Evolutionary conservation across 164 flowering plant species (phyloP), one percentile per base, ranked within the genome.

Genomic region (Vitis amurensis): DNA sequence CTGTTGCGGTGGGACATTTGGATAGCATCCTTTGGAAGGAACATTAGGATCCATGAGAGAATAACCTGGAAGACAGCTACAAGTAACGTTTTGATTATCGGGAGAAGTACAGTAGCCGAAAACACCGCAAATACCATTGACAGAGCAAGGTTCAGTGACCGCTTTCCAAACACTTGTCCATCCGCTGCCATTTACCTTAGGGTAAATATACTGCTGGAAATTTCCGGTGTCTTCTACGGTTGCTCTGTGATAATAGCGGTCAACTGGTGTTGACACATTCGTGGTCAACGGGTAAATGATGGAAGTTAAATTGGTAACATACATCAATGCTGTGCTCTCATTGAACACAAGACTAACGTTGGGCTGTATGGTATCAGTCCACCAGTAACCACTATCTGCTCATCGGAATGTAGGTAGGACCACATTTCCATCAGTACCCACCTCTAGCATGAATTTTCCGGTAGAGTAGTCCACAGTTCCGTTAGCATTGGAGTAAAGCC

Each of bases 401-500:
- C 59, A 59, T 15, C 68, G 65, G 65, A 49, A 66, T 5, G 74
- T 69, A 16, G 69, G 59, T 19, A 71, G 30, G 55, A 71, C 69
- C 11, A 66, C 59, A 59, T 65, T 71, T 2, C 74, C 69, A 66
- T 71, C 74, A 58, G 13, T 16, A 65, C 68, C 68, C 50, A 68
- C 16, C 72, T 73, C 72, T 52, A 73, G 44, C 72, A 27, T 63
- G 59, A 17, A 73, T 4, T 64, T 50, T 4, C 74, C 78, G 0
- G 73, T 70, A 9, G 77, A 74, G 73, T 74, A 74, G 37, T 74
- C 73, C 12, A 60, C 59, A 3, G 65, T 63, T 16, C 73, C 70
- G 37, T 66, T 66, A 8, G 70, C 61, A 61, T 69, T 70, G 56
- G 73, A 74, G 55, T 44, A 74, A 3, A 74, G 70, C 30, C 51